Evolutionary conservation across 805 yeast genomes (phyloP), one percentile per base, ranked within the genome.

Genomic region (Saturnispora zaruensis): DNA sequence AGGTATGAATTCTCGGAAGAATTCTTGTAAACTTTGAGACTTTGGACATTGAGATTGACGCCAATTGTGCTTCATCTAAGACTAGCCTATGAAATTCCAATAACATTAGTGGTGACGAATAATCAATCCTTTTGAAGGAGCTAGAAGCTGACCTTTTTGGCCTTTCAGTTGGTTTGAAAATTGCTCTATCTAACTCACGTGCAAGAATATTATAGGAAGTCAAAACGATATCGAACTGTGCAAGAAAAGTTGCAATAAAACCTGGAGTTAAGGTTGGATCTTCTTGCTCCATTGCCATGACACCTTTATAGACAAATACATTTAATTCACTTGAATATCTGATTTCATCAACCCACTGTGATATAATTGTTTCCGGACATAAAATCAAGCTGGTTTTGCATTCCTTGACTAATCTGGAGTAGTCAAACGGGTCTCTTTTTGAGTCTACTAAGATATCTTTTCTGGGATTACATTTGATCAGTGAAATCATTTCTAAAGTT

Each of bases 21-120:
- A 86, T 68, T 2, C 85, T 72, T 0, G 96, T 88, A 50, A 89
- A 86, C 50, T 77, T 80, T 20, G 96, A 88, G 1, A 93, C 87
- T 47, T 85, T 78, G 0, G 91, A 78, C 3, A 79, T 73, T 21
- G 82, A 82, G 3, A 77, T 75, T 6, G 87, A 81, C 3, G 93
- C 84, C 90, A 90, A 86, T 66, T 93, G 99, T 1, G 87, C 98
- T 64, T 93, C 99, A 68, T 93, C 99, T 36, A 93, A 67, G 0
- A 91, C 77, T 2, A 93, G 85, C 49, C 99, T 72, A 88, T 95
- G 87, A 65, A 91, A 93, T 57, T 91, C 88, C 9, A 85, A 66
- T 41, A 84, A 68, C 66, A 88, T 84, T 21, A 93, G 68, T 0
- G 97, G 96, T 0, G 96, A 87, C 2, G 87, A 80, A 59, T 83